These are phyloP conservation scores for Poterioochromonas sp. DNA, from an alignment of 352 stramenopile species.

Conservation along the genomic window DNA sequence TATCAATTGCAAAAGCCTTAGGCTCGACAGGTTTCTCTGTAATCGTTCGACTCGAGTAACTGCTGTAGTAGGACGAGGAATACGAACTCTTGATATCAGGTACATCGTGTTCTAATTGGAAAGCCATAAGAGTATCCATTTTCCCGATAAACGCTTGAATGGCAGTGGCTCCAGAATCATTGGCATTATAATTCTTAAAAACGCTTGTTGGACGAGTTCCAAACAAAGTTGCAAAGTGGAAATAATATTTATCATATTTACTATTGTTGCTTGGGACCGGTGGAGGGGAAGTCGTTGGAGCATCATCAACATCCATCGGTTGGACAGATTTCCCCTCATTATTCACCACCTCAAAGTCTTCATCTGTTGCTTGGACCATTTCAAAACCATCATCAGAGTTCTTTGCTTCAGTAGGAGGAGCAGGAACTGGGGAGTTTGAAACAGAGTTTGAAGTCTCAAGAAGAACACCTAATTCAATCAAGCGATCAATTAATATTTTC, in stretches of 20 bases:
- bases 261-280: background rate
- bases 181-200: background rate
- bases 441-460: background rate
- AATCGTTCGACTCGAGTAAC: no score
- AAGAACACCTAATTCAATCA: background rate
- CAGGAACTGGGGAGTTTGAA: background rate
- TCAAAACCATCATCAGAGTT: background rate
- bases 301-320: background rate
- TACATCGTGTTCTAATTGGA: conserved; percentile 7
- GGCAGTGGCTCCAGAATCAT: background rate
- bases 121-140: background rate
- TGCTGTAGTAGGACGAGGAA: no score
- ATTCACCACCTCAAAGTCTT: background rate
- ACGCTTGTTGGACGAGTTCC: background rate
- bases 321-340: background rate
- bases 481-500: background rate
- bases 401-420: background rate
- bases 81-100: background rate
- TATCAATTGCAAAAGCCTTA: background rate
- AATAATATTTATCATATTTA: conserved; percentile 7
- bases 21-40: background rate
- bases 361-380: background rate
- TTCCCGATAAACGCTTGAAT: conserved; percentile 6
- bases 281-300: background rate
- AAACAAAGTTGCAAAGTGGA: background rate